These are phyloP conservation scores for Ogataea angusta DNA, from an alignment of 805 yeast species.

Conservation along the genomic window DNA sequence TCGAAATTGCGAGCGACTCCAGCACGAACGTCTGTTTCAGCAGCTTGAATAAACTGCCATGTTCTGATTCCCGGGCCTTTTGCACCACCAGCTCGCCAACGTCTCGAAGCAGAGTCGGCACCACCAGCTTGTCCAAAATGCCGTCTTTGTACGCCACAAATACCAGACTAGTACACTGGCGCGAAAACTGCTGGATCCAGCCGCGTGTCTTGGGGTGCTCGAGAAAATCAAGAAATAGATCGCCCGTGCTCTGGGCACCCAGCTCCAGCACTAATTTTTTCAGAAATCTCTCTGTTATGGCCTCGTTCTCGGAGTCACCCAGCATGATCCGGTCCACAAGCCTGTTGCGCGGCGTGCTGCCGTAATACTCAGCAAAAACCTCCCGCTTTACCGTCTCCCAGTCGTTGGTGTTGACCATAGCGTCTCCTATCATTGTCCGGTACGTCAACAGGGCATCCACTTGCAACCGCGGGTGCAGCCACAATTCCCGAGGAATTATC, in stretches of 20 bases:
- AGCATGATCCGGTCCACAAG: constrained; percentile 24
- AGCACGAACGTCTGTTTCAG: constrained; percentile 27
- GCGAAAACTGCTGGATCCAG: constrained; percentile 26
- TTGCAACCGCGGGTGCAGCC: constrained; percentile 34
- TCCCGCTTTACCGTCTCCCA: constrained; percentile 23
- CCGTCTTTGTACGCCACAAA: constrained; percentile 23
- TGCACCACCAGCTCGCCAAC: constrained; percentile 25
- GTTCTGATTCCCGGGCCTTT: constrained; percentile 3
- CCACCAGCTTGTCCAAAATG: constrained; percentile 23
- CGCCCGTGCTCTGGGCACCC: constrained; percentile 4
- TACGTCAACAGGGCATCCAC: constrained; percentile 32
- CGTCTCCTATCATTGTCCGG: constrained; percentile 26
- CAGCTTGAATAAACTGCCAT: neutral
- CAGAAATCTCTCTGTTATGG: constrained; percentile 6
- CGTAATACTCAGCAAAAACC: constrained; percentile 30
- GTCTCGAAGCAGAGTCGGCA: constrained; percentile 24
- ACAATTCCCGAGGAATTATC: constrained; percentile 27
- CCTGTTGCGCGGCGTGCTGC: constrained; percentile 14
- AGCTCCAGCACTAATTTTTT: constrained; percentile 19
- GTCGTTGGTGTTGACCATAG: constrained; percentile 16
- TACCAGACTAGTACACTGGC: constrained; percentile 17
- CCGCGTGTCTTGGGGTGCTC: constrained; percentile 19
- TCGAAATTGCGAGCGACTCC: constrained; percentile 26
- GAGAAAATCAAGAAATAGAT: constrained; percentile 20
- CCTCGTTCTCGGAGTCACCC: neutral